phyloP scores from a whole-genome alignment of 345 rosid genomes.

The Arabidopsis thaliana region TAIR10.1 NC_003070.9:15931001-15931500 shows the following conservation, averaged over 20 bases:
- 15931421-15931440: conserved; percentile 90
- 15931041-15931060: conserved; percentile 93
- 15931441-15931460: conserved; percentile 26
- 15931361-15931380: conserved; percentile 80
- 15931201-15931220: conserved; percentile 68
- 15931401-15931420: conserved; percentile 72
- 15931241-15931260: conserved; percentile 8
- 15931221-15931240: conserved; percentile 96
- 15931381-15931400: conserved; percentile 77
- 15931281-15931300: conserved; percentile 8
- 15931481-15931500: background rate
- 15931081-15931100: conserved; percentile 70
- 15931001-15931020: conserved; percentile 85
- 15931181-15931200: conserved; percentile 62
- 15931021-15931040: conserved; percentile 74
- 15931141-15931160: conserved; percentile 14
- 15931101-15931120: conserved; percentile 1
- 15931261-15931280: background rate
- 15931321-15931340: conserved; percentile 21
- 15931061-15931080: conserved; percentile 58
- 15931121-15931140: conserved; percentile 9
- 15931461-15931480: background rate
- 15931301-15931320: background rate
- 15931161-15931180: conserved; percentile 36
- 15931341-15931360: conserved; percentile 75